phyloP scores from a whole-genome alignment of 495 filamentous ascomycete genomes.

The Neurospora discreta region DNA sequence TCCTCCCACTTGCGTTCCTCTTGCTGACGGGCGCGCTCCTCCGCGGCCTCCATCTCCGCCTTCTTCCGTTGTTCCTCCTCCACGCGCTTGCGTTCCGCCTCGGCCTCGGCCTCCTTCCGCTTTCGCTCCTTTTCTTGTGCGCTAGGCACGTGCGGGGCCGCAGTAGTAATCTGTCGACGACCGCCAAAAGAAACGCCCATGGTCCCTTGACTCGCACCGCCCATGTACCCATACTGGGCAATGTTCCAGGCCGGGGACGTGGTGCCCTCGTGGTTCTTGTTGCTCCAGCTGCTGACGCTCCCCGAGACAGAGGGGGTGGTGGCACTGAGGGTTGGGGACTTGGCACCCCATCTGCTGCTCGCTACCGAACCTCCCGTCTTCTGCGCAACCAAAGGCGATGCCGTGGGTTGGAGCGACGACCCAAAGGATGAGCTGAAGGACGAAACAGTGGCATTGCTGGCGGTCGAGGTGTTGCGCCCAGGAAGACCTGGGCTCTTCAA shows the following conservation, averaged over 20 bases:
- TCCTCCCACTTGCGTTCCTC: slow-evolving; percentile 76
- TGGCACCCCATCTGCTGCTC: slow-evolving; percentile 48
- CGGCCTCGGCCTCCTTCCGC: slow-evolving; percentile 40
- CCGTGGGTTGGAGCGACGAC: slow-evolving; percentile 38
- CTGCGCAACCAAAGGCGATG: slow-evolving; percentile 29
- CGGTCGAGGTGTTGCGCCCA: slow-evolving; percentile 53
- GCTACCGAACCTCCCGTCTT: slow-evolving; percentile 35
- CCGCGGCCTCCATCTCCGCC: slow-evolving; percentile 55
- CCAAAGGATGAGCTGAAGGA: not conserved
- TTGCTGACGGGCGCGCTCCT: slow-evolving; percentile 52
- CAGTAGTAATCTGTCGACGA: slow-evolving; percentile 81
- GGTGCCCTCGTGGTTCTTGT: slow-evolving; percentile 61
- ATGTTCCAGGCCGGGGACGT: slow-evolving; percentile 97
- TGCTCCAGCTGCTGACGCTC: slow-evolving; percentile 81
- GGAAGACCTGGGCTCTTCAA: slow-evolving; percentile 21
- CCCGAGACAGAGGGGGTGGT: slow-evolving; percentile 24
- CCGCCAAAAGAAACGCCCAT: slow-evolving; percentile 87
- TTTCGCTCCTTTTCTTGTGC: slow-evolving; percentile 45
- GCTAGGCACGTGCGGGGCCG: slow-evolving; percentile 66
- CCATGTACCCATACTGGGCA: slow-evolving; percentile 97
- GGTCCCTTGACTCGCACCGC: slow-evolving; percentile 91
- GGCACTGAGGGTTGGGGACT: slow-evolving; percentile 31
- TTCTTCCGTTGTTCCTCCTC: slow-evolving; percentile 53
- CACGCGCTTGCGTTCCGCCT: slow-evolving; percentile 52
- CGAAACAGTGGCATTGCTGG: slow-evolving; percentile 44